Base-by-base conservation (phyloP, 116 monocot species). In the Zostera marina region DNA sequence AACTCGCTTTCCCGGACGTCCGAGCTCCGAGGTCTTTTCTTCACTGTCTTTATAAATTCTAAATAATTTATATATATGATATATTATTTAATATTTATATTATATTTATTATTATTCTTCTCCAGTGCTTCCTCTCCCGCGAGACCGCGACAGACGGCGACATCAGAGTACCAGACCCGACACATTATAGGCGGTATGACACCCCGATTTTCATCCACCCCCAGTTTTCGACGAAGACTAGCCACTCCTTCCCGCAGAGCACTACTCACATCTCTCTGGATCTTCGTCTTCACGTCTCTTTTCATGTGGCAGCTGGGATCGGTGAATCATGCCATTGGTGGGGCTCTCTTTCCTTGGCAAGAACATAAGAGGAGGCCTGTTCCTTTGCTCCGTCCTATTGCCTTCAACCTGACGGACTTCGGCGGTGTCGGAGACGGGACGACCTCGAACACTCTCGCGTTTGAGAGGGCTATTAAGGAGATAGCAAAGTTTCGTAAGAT, bases 381-480 rank as follows among this genome's bases (percentile, higher is more conserved):
- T 48, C 80, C 80, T 6, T 53, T 52, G 44, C 63, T 79, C 7
- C 61, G 79, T 53, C 32, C 61, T 11, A 46, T 44, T 44, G 77
- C 58, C 61, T 82, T 76, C 62, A 76, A 94, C 44, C 44, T 94
- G 45, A 76, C 70, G 54, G 94, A 88, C 9, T 94, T 94, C 51
- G 94, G 94, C 9, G 94, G 59, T 19, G 77, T 88, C 6, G 94
- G 88, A 8, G 82, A 94, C 53, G 89, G 94, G 12, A 41, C 53
- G 41, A 75, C 64, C 57, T 7, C 73, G 55, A 88, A 94, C 53
- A 94, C 89, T 1, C 66, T 40, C 59, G 89, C 85, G 57, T 94
- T 94, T 53, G 70, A 81, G 70, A 53, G 68, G 12, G 92, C 92
- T 13, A 76, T 88, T 19, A 63, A 53, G 52, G 77, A 55, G 63